Conservation (phyloP, 345 rosid genomes). For the Luvunga scandens region DNA sequence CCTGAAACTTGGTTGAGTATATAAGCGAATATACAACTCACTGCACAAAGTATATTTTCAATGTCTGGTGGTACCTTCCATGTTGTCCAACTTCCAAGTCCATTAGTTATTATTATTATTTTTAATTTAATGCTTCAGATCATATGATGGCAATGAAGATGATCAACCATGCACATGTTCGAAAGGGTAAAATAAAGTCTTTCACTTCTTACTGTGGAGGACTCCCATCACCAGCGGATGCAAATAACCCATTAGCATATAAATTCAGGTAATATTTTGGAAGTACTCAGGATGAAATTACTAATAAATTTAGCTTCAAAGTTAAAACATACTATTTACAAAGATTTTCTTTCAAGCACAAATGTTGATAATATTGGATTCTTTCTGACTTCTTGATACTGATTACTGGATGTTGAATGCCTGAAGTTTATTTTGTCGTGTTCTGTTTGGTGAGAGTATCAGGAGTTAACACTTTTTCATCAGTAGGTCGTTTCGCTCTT, state of each 20-base stretch:
- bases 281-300: background rate
- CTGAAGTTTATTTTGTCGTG: background rate
- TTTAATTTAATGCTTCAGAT: slow-evolving; percentile 42
- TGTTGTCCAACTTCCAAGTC: background rate
- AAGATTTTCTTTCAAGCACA: background rate
- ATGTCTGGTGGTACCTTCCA: background rate
- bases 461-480: background rate
- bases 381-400: too few species aligned
- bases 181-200: slow-evolving; percentile 70
- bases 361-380: background rate
- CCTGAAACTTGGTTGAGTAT: background rate
- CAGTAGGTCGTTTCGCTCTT: background rate
- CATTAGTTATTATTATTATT: background rate
- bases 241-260: slow-evolving; percentile 88
- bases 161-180: slow-evolving; percentile 68
- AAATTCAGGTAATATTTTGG: slow-evolving; percentile 69
- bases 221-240: slow-evolving; percentile 96
- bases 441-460: background rate
- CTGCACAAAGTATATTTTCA: background rate
- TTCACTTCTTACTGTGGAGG: slow-evolving; percentile 92
- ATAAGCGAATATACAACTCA: background rate
- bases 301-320: too few species aligned
- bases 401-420: background rate
- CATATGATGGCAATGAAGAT: slow-evolving; percentile 99
- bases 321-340: background rate